These are phyloP conservation scores for Asterophora lycoperdoides DNA, from an alignment of 768 basidiomycete genomes.

Conservation along the genomic window DNA sequence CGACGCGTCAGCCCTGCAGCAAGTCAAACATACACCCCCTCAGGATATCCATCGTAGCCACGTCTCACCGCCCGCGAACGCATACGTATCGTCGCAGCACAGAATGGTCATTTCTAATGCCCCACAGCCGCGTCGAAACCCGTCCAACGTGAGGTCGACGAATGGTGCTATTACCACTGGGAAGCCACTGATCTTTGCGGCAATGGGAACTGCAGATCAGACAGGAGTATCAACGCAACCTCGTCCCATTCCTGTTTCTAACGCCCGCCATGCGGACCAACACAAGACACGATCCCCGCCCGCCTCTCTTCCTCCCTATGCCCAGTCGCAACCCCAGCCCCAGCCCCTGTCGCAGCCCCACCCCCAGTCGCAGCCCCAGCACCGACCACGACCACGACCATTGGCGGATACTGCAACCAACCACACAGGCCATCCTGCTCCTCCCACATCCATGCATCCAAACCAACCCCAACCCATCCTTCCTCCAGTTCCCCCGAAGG, in stretches of 20 bases:
- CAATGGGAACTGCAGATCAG: constrained; percentile 38
- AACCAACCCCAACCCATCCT: too few species aligned
- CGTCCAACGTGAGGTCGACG: constrained; percentile 19
- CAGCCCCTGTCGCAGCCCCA: too few species aligned
- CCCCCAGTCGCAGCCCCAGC: too few species aligned
- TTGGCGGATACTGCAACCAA: too few species aligned
- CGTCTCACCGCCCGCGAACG: constrained; percentile 4
- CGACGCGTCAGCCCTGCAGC: constrained; percentile 2
- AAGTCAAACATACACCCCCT: background rate
- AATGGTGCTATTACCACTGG: constrained; percentile 27
- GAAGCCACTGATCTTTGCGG: constrained; percentile 62
- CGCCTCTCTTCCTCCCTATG: background rate
- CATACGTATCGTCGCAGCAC: constrained; percentile 1
- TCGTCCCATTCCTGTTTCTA: background rate
- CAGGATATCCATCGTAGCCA: constrained; percentile 1
- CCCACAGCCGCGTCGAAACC: constrained; percentile 19
- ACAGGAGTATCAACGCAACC: constrained; percentile 8
- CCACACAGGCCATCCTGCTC: too few species aligned
- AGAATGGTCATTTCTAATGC: constrained; percentile 5
- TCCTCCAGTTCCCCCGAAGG: too few species aligned
- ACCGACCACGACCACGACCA: too few species aligned
- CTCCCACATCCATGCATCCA: too few species aligned
- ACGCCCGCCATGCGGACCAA: background rate
- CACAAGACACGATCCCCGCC: background rate
- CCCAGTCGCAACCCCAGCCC: background rate